phyloP scores from a whole-genome alignment of 257 asterid species.

The Solanum tarapatanum region DNA sequence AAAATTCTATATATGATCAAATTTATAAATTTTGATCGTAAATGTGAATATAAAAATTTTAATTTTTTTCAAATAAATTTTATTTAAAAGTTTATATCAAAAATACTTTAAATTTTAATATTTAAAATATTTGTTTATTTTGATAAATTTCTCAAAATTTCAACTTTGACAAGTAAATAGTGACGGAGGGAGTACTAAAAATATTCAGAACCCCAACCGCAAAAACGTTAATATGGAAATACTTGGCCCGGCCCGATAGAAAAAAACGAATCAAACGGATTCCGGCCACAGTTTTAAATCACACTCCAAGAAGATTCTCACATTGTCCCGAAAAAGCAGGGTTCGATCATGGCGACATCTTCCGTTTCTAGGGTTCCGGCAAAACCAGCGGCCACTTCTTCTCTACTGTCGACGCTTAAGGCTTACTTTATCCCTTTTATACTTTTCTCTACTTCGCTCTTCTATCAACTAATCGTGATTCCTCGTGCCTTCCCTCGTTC shows the following conservation, averaged over 20 bases:
- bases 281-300: neutral
- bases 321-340: neutral
- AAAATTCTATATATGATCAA: too few species aligned
- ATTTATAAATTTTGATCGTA: too few species aligned
- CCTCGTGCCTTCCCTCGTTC: constrained; percentile 74
- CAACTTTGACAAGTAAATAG: too few species aligned
- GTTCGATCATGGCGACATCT: constrained; percentile 11
- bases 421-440: constrained; percentile 63
- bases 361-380: constrained; percentile 22
- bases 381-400: constrained; percentile 13
- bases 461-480: constrained; percentile 65
- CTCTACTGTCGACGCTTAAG: constrained; percentile 22
- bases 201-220: neutral
- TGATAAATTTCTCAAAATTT: too few species aligned
- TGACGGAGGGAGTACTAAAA: neutral
- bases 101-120: too few species aligned
- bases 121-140: too few species aligned
- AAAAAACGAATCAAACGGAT: neutral
- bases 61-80: too few species aligned
- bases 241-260: neutral
- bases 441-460: constrained; percentile 46
- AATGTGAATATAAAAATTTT: too few species aligned
- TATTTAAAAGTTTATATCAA: too few species aligned
- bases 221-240: neutral
- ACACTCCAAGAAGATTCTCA: neutral